Evolutionary conservation across 2,329 filamentous ascomycete species (phyloP), one percentile per base, ranked within the genome.

Genomic region (Cryphonectria japonica): DNA sequence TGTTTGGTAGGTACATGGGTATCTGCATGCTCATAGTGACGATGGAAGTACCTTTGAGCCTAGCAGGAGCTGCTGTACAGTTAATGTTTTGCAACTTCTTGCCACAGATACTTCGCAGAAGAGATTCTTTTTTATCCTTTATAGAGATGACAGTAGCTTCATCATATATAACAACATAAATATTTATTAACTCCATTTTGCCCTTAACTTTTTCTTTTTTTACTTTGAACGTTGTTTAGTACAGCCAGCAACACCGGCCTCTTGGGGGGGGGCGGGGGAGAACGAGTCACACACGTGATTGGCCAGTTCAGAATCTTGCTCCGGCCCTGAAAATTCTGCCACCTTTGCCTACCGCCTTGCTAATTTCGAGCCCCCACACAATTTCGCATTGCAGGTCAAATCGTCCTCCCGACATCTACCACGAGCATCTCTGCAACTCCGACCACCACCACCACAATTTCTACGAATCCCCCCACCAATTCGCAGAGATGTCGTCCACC

Each of bases 401-500:
- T 59, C 54, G 54, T 59, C 54, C 29, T 32, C 54, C 13, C 54
- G 54, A 32, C 54, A 32, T 6, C 54, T 59, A 59, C 54, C 26
- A 32, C 29, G 32, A 61, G 29, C 34, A 61, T n/a, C 59, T 37
- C 34, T 39, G 59, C 59, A 61, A 39, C 19, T 34, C 34, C 59
- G 32, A 61, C 54, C 54, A 59, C 26, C 54, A 59, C 54, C 54
- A 59, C 54, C 54, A 32, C 54, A 62, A 37, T 37, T 34, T 37
- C 57, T 67, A 22, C 32, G 41, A 52, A 68, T 39, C 14, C 70
- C 75, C 77, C 81, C 76, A 81, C 78, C 68, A 74, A 67, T 78
- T 74, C 77, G 76, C 82, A 89, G 86, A 87, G 71, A 92, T 92
- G 89, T 91, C 90, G 83, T 83, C 86, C 80, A 89, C 83, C 80